phyloP scores from a whole-genome alignment of 352 stramenopile genomes.

The Phytopythium kandeliae region DNA sequence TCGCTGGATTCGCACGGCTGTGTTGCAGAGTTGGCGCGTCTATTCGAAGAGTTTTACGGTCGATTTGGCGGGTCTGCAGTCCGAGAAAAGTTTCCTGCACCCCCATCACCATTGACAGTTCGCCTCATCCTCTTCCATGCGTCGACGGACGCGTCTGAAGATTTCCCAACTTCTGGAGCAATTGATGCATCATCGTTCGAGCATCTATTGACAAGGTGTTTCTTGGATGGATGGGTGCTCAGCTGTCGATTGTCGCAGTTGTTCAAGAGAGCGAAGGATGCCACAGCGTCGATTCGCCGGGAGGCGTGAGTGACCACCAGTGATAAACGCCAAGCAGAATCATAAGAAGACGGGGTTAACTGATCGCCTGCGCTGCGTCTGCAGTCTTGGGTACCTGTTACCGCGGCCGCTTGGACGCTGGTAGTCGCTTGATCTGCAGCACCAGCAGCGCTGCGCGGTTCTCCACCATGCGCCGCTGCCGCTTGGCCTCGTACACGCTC shows the following conservation, averaged over 20 bases:
- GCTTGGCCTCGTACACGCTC: constrained; percentile 58
- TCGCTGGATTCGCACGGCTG: neutral
- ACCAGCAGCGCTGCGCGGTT: constrained; percentile 40
- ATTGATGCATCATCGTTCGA: constrained; percentile 16
- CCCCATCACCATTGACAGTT: constrained; percentile 15
- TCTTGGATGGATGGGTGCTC: constrained; percentile 24
- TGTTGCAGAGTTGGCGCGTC: constrained; percentile 8
- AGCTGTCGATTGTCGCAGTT: neutral
- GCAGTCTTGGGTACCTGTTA: neutral
- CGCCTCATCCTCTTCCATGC: constrained; percentile 16
- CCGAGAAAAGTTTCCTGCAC: constrained; percentile 10
- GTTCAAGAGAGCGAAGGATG: neutral
- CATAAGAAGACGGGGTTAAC: too few species aligned
- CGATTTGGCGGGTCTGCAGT: constrained; percentile 3
- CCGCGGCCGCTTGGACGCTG: constrained; percentile 8
- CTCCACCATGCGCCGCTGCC: constrained; percentile 37
- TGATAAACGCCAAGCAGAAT: too few species aligned
- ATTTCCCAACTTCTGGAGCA: constrained; percentile 6
- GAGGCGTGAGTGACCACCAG: neutral
- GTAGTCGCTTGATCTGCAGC: constrained; percentile 20
- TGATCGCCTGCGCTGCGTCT: neutral
- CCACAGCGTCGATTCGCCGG: neutral
- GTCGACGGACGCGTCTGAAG: neutral
- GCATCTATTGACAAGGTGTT: constrained; percentile 17
- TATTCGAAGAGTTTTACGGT: constrained; percentile 10